These are phyloP conservation scores for Cutaneotrichosporon mucoides DNA, from an alignment of 1,284 basidiomycete genomes.

Conservation along the genomic window DNA sequence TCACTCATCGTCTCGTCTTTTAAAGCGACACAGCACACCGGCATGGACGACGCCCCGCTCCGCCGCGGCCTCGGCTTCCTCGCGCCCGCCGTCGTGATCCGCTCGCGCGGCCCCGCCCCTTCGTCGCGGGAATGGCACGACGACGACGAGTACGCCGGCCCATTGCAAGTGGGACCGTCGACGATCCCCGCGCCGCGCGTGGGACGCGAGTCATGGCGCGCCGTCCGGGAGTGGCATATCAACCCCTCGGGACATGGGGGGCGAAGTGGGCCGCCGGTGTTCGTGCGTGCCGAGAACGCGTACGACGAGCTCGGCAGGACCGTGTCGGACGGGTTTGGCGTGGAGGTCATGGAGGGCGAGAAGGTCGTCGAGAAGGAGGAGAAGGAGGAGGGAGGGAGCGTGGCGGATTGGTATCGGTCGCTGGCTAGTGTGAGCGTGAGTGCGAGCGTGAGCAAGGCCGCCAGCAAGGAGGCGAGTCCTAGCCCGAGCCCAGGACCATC, in stretches of 20 bases:
- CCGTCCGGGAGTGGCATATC: slow-evolving; percentile 42
- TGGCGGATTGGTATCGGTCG: slow-evolving; percentile 38
- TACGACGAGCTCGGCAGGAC: slow-evolving; percentile 41
- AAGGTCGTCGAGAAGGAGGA: slow-evolving; percentile 1
- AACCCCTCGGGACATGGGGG: slow-evolving; percentile 37
- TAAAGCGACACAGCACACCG: too few species aligned
- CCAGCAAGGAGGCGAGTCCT: neutral
- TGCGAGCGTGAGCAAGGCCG: neutral
- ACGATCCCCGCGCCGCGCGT: neutral
- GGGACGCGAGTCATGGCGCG: slow-evolving; percentile 10
- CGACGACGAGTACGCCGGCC: slow-evolving; percentile 1
- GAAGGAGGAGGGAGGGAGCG: slow-evolving; percentile 20
- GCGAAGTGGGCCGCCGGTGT: slow-evolving; percentile 27
- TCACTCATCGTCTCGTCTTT: neutral
- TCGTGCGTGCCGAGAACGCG: slow-evolving; percentile 23
- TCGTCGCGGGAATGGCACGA: slow-evolving; percentile 3
- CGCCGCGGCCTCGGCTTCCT: slow-evolving; percentile 22
- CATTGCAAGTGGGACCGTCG: neutral
- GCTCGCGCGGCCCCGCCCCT: slow-evolving; percentile 16
- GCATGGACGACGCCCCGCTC: neutral
- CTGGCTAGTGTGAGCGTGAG: slow-evolving; percentile 10
- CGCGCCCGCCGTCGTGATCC: slow-evolving; percentile 32
- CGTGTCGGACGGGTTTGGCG: slow-evolving; percentile 26
- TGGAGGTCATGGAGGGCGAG: slow-evolving; percentile 17
- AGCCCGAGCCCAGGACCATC: neutral